Conservation (phyloP, 306 rosid species). For the Hippophae tibetana region DNA sequence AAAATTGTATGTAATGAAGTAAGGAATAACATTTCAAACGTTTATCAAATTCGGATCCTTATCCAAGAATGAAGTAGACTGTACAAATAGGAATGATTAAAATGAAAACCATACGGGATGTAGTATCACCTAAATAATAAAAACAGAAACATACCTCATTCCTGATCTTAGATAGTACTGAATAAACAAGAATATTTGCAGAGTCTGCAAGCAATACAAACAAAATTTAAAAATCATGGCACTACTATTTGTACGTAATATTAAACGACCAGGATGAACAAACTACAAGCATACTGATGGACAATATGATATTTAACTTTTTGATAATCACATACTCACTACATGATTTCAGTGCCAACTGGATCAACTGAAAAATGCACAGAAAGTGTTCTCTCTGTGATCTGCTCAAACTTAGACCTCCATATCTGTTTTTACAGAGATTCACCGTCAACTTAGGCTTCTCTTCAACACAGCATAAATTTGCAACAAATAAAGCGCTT, state of each 20-base stretch:
- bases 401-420: slow-evolving; percentile 59
- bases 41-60: no score
- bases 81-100: no score
- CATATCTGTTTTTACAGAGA: slow-evolving; percentile 43
- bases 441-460: background rate
- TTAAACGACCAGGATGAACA: slow-evolving; percentile 18
- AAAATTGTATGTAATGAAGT: no score
- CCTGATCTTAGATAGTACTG: slow-evolving; percentile 20
- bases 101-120: no score
- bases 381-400: slow-evolving; percentile 50
- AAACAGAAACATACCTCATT: slow-evolving; percentile 4
- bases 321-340: slow-evolving; percentile 17
- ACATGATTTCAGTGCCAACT: slow-evolving; percentile 86
- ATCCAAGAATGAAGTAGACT: no score
- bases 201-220: slow-evolving; percentile 31
- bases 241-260: background rate
- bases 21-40: no score
- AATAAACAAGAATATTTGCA: slow-evolving; percentile 19
- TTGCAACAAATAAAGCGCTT: no score
- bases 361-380: slow-evolving; percentile 75
- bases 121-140: no score
- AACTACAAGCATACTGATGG: slow-evolving; percentile 19
- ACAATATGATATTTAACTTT: no score
- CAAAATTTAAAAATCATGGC: slow-evolving; percentile 2
- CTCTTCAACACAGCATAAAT: no score